Evolutionary conservation across 2,329 filamentous ascomycete species (phyloP), one percentile per base, ranked within the genome.

Genomic region (Aspergillus sp.): DNA sequence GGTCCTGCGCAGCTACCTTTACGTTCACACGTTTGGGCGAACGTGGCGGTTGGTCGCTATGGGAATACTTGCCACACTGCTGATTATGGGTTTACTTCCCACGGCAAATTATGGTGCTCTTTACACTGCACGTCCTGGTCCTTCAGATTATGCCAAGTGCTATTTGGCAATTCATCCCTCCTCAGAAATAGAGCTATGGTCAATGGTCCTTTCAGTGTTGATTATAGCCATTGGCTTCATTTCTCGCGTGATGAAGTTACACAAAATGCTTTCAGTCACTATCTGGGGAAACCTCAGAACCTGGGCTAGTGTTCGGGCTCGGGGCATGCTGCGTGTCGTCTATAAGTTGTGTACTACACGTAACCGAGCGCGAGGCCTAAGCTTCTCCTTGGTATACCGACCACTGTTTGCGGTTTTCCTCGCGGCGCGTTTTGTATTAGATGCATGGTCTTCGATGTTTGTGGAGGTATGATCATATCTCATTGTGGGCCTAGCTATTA

Each of bases 151-250:
- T 32, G 30, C 30, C 30, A 32, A 10, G 3, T 32, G 30, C 30
- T 13, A 32, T 32, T 32, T 32, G 30, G 30, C 20, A 22, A 22
- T 22, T 22, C 20, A 22, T 3, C 30, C 30, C 30, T 5, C 9
- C 13, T 5, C 30, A 5, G 7, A 32, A 2, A 32, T 13, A 32
- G 30, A 4, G 10, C 13, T 10, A 5, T 13, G 9, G 13, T 32
- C 30, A 32, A 32, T 32, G 30, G 7, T 32, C 3, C 7, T 32
- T 13, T 32, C 30, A 13, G 13, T 32, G 2, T 10, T 32, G 9
- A 59, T 58, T 75, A 32, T 32, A 10, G 30, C 13, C 9, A 10
- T 32, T 13, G 30, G 30, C 9, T 32, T 32, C 30, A 9, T 32
- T 9, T 10, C 9, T 13, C 30, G 30, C 9, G 13, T 32, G 13